These are phyloP conservation scores for Boletellus sp. DNA, from an alignment of 768 basidiomycete species.

Conservation along the genomic window DNA sequence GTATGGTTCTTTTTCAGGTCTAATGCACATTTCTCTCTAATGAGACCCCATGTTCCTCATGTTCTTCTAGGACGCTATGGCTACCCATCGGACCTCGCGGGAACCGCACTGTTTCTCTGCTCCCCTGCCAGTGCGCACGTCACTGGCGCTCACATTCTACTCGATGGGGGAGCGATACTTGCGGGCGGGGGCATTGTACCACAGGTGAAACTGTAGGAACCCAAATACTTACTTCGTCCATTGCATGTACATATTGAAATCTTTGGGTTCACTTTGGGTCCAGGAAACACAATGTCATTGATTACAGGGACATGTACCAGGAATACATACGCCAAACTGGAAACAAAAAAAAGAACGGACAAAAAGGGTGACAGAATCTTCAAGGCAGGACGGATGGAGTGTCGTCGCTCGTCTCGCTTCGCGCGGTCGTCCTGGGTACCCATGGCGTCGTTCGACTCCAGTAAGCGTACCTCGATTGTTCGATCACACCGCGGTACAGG, in stretches of 20 bases:
- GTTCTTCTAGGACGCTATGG: conserved; percentile 57
- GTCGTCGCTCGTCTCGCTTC: conserved; percentile 16
- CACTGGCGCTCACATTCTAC: conserved; percentile 66
- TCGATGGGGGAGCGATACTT: conserved; percentile 60
- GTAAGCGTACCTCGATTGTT: conserved; percentile 45
- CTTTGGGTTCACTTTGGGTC: background rate
- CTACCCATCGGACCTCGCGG: conserved; percentile 63
- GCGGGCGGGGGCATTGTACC: conserved; percentile 22
- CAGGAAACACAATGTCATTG: background rate
- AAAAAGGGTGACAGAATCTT: background rate
- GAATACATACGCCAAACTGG: background rate
- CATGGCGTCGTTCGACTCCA: conserved; percentile 23
- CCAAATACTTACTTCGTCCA: background rate
- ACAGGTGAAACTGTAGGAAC: conserved; percentile 21
- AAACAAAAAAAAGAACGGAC: background rate
- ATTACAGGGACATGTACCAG: conserved; percentile 1
- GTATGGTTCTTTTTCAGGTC: conserved; percentile 31
- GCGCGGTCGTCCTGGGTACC: conserved; percentile 6
- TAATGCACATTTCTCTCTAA: background rate
- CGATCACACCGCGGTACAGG: conserved; percentile 62
- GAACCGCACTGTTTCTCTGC: conserved; percentile 63
- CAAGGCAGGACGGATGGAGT: conserved; percentile 1
- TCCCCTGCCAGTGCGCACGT: conserved; percentile 72
- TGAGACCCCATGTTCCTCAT: background rate
- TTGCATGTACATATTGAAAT: background rate